These are phyloP conservation scores for Neltuma alba DNA, from an alignment of 306 rosid species.

Conservation along the genomic window DNA sequence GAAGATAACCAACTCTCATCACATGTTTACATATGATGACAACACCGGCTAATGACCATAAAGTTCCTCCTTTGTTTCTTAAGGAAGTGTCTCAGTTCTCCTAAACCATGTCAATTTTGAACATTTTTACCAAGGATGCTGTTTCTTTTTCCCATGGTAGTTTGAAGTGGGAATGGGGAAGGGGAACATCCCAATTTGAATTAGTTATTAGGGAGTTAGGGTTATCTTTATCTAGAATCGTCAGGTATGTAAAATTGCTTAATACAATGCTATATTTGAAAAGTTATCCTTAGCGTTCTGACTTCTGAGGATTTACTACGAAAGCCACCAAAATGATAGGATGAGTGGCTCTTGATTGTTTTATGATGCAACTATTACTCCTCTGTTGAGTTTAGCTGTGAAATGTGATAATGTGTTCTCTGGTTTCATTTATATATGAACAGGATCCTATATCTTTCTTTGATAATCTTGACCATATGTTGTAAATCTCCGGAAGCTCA, in stretches of 20 bases:
- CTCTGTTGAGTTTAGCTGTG: conserved; percentile 9
- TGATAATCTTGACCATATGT: background rate
- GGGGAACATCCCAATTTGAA: background rate
- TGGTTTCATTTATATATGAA: background rate
- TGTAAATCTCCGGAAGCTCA: background rate
- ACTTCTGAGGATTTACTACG: background rate
- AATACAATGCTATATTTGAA: background rate
- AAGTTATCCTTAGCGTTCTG: background rate
- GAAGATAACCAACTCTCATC: background rate
- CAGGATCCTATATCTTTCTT: background rate
- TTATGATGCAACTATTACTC: conserved; percentile 6
- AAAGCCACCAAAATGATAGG: background rate
- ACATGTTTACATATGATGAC: background rate
- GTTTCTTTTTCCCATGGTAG: background rate
- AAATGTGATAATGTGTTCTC: conserved; percentile 9
- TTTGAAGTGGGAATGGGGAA: background rate
- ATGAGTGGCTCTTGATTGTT: background rate
- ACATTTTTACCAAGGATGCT: background rate
- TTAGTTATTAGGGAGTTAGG: background rate
- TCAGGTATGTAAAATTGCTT: background rate
- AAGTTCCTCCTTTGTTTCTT: background rate
- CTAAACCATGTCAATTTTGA: background rate
- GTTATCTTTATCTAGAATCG: background rate
- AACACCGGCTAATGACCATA: background rate
- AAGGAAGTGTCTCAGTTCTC: background rate